Evolutionary conservation across 495 filamentous ascomycete genomes (phyloP), one percentile per base, ranked within the genome.

Genomic region (Aeminium ludgeri): DNA sequence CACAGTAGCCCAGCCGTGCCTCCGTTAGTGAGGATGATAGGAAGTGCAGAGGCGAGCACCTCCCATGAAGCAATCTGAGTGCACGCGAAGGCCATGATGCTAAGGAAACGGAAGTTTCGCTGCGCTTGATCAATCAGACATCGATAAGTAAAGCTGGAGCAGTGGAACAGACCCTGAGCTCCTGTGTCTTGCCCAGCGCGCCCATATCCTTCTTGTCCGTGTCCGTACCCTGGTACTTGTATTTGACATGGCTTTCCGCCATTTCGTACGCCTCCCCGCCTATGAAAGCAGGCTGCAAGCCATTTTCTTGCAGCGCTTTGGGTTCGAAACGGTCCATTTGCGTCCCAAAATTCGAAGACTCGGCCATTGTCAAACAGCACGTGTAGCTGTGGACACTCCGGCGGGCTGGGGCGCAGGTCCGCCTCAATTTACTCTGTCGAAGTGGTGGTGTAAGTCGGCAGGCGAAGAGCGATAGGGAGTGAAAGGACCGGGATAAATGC

Each of bases 1-100:
- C 39, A 51, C 20, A 46, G 20, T 13, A 51, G 30, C 19, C 48
- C 48, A 17, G 43, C 48, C 28, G 48, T 46, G 36, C 48, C 48
- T 8, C 45, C 45, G 31, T 41, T 32, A 10, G 39, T 35, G 30
- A 47, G 30, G 10, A 28, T 19, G 12, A 31, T 23, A 13, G 35
- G 12, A 10, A 34, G 19, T 6, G 36, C 40, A 19, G 38, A 34
- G 6, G 40, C 19, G 12, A 46, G 36, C 7, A 29, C 20, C 20
- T 41, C 39, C 41, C 34, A 37, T 12, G 41, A 34, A 3, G 34
- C 34, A 10, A 36, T 16, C 15, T 20, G 34, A 36, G 16, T 20
- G 25, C 40, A 43, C 8, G 40, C 34, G 30, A 43, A 43, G 32
- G 23, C 40, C 23, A 43, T 19, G 34, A 30, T 33, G 30, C 30